phyloP scores from a whole-genome alignment of 805 yeast genomes.

The Metschnikowia lachancei region DNA sequence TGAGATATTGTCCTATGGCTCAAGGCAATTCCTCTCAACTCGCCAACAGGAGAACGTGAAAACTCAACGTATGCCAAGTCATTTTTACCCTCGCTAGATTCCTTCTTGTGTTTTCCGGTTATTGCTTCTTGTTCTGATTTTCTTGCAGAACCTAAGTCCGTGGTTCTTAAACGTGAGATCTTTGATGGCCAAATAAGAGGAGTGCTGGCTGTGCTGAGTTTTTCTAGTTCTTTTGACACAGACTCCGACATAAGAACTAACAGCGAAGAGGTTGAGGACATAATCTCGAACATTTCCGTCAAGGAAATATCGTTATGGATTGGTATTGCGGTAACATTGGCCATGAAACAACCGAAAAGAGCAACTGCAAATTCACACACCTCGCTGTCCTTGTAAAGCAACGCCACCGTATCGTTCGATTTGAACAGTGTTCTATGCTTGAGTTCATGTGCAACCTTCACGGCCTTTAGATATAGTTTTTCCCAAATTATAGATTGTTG shows the following conservation, averaged over 20 bases:
- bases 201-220: conserved; percentile 41
- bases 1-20: conserved; percentile 85
- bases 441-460: conserved; percentile 82
- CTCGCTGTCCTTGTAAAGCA: conserved; percentile 81
- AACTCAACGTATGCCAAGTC: conserved; percentile 93
- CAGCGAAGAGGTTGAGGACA: conserved; percentile 72
- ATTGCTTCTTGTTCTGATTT: conserved; percentile 34
- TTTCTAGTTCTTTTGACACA: conserved; percentile 72
- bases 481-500: conserved; percentile 80
- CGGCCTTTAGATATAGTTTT: conserved; percentile 75
- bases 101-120: conserved; percentile 15
- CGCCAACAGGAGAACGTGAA: conserved; percentile 86
- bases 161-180: conserved; percentile 74
- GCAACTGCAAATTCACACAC: conserved; percentile 84
- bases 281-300: conserved; percentile 67
- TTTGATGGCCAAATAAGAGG: conserved; percentile 71
- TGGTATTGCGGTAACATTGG: conserved; percentile 94
- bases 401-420: conserved; percentile 78
- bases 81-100: conserved; percentile 19
- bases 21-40: conserved; percentile 87
- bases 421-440: conserved; percentile 68
- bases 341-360: conserved; percentile 84
- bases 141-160: conserved; percentile 70
- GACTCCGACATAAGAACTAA: conserved; percentile 78
- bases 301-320: conserved; percentile 71